A percentile compares a stretch with the other conserved stretches of the same genome.
These are phyloP conservation scores for Saitozyma sp. DNA, from an alignment of 768 basidiomycete genomes.

Conservation along the genomic window DNA sequence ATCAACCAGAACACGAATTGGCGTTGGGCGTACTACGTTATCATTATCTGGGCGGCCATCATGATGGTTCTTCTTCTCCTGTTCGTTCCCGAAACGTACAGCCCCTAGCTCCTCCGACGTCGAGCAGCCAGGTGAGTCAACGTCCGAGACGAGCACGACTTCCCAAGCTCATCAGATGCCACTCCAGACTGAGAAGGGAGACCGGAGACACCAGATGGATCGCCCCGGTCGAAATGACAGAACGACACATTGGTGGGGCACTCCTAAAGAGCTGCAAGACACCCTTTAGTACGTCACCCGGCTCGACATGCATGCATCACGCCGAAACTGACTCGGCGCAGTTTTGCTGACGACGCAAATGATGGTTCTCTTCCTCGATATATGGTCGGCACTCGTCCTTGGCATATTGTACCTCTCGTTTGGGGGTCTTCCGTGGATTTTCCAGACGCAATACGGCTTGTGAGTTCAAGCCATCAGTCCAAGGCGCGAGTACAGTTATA, in stretches of 20 bases:
- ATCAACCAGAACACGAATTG: constrained; percentile 62
- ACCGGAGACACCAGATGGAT: constrained; percentile 62
- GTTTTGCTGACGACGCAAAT: constrained; percentile 63
- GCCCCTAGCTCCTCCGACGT: constrained; percentile 61
- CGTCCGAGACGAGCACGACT: not conserved
- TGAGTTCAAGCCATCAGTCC: constrained; percentile 49
- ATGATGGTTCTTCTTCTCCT: constrained; percentile 60
- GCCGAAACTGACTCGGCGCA: not conserved
- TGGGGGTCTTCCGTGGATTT: constrained; percentile 64
- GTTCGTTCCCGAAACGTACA: constrained; percentile 73
- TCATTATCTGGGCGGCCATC: constrained; percentile 68
- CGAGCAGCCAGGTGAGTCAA: constrained; percentile 62
- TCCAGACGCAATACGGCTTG: constrained; percentile 59
- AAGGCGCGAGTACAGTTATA: too few relatives aligned
- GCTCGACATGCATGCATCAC: not conserved
- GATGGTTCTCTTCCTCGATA: constrained; percentile 73
- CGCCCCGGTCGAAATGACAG: constrained; percentile 63
- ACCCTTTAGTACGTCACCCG: constrained; percentile 65
- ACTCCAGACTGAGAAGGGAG: constrained; percentile 59
- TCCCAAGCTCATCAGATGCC: not conserved
- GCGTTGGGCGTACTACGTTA: constrained; percentile 73
- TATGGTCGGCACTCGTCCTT: constrained; percentile 62
- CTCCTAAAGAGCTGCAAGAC: constrained; percentile 65
- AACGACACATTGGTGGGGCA: constrained; percentile 57
- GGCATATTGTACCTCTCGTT: constrained; percentile 59